These are phyloP conservation scores for Leccinum broughii DNA, from an alignment of 768 basidiomycete genomes.

Conservation along the genomic window DNA sequence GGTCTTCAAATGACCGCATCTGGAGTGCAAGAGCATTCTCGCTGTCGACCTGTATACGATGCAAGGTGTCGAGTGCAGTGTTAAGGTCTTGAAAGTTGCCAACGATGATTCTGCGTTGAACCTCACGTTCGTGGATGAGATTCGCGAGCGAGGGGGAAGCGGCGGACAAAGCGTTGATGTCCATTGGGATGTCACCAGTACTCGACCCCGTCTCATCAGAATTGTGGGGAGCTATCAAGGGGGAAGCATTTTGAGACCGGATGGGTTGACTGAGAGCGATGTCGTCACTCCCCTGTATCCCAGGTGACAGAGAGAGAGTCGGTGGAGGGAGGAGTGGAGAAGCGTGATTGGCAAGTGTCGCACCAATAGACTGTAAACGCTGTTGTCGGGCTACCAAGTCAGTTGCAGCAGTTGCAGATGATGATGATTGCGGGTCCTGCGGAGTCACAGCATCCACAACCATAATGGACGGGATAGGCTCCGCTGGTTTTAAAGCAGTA, in stretches of 20 bases:
- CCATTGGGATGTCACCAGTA: background rate
- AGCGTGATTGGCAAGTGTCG: conserved; percentile 13
- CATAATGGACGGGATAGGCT: background rate
- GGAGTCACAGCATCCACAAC: background rate
- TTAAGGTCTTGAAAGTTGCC: conserved; percentile 17
- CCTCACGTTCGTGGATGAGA: conserved; percentile 14
- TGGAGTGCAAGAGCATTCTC: conserved; percentile 17
- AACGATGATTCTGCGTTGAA: conserved; percentile 8
- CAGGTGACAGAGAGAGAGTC: conserved; percentile 14
- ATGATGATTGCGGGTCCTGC: conserved; percentile 2
- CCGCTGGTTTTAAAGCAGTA: background rate
- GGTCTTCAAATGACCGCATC: conserved; percentile 16
- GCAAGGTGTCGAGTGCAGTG: conserved; percentile 6
- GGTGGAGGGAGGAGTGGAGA: conserved; percentile 1
- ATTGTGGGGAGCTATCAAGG: conserved; percentile 8
- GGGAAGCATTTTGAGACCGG: background rate
- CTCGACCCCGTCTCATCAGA: background rate
- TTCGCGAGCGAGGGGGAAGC: conserved; percentile 1
- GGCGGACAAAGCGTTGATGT: background rate
- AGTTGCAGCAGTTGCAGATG: background rate
- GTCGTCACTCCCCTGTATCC: background rate
- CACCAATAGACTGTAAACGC: conserved; percentile 17
- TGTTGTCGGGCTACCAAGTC: conserved; percentile 14
- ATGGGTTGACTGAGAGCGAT: background rate
- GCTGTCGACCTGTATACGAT: conserved; percentile 16